Base-by-base conservation (phyloP, 202 grass and related monocot species). In the Brachypodium distachyon region DNA sequence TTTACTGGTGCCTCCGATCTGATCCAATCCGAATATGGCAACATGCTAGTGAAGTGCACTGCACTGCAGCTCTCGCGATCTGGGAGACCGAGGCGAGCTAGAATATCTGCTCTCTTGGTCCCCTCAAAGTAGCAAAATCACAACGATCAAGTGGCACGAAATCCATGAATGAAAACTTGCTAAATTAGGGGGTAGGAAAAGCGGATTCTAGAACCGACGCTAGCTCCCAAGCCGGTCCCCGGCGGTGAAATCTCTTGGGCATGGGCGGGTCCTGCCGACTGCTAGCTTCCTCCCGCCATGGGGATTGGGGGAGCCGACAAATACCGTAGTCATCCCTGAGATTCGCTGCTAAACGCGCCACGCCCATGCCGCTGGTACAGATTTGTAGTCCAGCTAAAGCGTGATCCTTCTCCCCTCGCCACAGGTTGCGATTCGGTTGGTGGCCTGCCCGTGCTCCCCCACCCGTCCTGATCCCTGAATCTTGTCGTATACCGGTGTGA, bases 401-500 rank as follows among this genome's bases (percentile, higher is more conserved):
- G 53, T 42, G 83, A 76, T 80, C 77, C 77, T 81, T 22, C 54
- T 14, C 64, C 56, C 54, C 55, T 25, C 21, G 64, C 78, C 84
- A 71, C 78, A 70, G 22, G 10, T 33, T 52, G 61, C 46, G 71
- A 54, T 81, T 70, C 63, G 84, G 77, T 70, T 76, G 71, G 84
- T 86, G 37, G 19, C 44, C n/a, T n/a, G n/a, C n/a, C 17, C 48
- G 22, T 67, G 36, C 56, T 10, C 12, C 33, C 49, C 27, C 33
- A 26, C 54, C 48, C 53, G 37, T 53, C 59, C 46, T n/a, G 63
- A 81, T 82, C 72, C 14, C 46, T 28, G 31, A 39, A 72, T 64
- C 38, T 48, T 82, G 65, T 86, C 77, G 61, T 6, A 3, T 60
- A 10, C 12, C 9, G 41, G 25, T 19, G 25, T 33, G 52, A 27